Evolutionary conservation across 805 yeast species (phyloP), one percentile per base, ranked within the genome.

Genomic region (Myxozyma melibiosi): DNA sequence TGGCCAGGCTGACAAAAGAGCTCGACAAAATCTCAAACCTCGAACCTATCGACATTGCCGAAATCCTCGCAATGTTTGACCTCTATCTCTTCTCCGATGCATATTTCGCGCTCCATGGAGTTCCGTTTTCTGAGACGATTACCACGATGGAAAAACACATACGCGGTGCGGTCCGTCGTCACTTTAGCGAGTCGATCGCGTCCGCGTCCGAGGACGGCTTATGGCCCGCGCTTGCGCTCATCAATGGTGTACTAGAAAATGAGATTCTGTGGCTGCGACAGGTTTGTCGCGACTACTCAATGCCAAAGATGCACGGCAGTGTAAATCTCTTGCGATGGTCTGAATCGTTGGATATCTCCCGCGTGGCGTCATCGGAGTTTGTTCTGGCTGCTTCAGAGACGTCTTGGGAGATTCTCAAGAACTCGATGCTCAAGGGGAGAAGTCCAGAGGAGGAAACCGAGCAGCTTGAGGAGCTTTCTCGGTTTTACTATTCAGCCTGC

Each of bases 121-220:
- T 49, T n/a, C 39, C 45, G 20, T 39, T 49, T n/a, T 20, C 38
- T 4, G 53, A 49, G 18, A 39, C 46, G 18, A 22, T 49, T n/a
- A 35, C 30, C 13, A 30, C 53, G 7, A 39, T 47, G 27, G 43
- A 47, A 27, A 24, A 27, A 27, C 37, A 16, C 24, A 27, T 38
- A 22, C 42, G 51, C 5, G 16, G 25, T n/a, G 13, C 22, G n/a
- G 25, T 38, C 11, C 18, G 43, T n/a, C 14, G 16, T 2, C 43
- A 37, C n/a, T 47, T 27, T 28, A 18, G 13, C 20, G 35, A 38
- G 7, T 34, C 20, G 11, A n/a, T 47, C 13, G 3, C 25, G 28
- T 20, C 9, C 2, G 43, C 35, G 9, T 11, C 34, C 16, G n/a
- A 34, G 9, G 4, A 7, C 16, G 16, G 22, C 5, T 22, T 39